Conservation (phyloP, 768 basidiomycete species). For the Rossbeevera mucosa region DNA sequence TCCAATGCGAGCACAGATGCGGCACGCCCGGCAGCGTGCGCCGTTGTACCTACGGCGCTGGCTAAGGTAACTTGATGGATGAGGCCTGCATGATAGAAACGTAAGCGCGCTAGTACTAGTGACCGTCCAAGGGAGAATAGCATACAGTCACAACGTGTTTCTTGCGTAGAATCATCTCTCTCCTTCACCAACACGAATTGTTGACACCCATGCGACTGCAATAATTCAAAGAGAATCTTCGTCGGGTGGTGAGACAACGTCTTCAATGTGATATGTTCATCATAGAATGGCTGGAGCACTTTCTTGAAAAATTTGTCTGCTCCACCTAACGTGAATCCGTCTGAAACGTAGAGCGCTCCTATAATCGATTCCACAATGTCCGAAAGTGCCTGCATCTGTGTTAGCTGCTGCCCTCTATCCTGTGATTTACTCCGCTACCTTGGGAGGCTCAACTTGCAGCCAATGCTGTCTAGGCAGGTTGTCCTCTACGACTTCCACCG, state of each 20-base stretch:
- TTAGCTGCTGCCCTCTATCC: slow-evolving; percentile 3
- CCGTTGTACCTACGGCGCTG: slow-evolving; percentile 48
- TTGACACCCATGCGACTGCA: slow-evolving; percentile 70
- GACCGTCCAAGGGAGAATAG: slow-evolving; percentile 3
- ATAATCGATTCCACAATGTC: slow-evolving; percentile 78
- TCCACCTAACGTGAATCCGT: slow-evolving; percentile 59
- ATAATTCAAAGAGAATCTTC: slow-evolving; percentile 65
- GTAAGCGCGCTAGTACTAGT: slow-evolving; percentile 17
- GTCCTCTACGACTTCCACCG: slow-evolving; percentile 44
- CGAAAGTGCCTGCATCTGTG: slow-evolving; percentile 54
- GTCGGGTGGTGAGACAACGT: slow-evolving; percentile 76
- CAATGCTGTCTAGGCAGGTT: slow-evolving; percentile 67
- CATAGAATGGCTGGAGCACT: slow-evolving; percentile 72
- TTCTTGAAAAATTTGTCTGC: slow-evolving; percentile 62
- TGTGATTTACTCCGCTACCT: slow-evolving; percentile 41
- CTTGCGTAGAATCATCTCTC: slow-evolving; percentile 30
- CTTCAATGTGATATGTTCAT: slow-evolving; percentile 66
- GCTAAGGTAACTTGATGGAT: slow-evolving; percentile 65
- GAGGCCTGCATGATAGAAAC: slow-evolving; percentile 43
- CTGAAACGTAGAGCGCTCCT: slow-evolving; percentile 76
- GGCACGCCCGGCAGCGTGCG: slow-evolving; percentile 51
- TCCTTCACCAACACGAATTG: slow-evolving; percentile 58
- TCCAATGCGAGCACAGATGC: slow-evolving; percentile 67
- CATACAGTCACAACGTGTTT: slow-evolving; percentile 53
- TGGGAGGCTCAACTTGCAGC: slow-evolving; percentile 72